phyloP scores from a whole-genome alignment of 768 basidiomycete species.

The Cantharellus anzutake region DNA sequence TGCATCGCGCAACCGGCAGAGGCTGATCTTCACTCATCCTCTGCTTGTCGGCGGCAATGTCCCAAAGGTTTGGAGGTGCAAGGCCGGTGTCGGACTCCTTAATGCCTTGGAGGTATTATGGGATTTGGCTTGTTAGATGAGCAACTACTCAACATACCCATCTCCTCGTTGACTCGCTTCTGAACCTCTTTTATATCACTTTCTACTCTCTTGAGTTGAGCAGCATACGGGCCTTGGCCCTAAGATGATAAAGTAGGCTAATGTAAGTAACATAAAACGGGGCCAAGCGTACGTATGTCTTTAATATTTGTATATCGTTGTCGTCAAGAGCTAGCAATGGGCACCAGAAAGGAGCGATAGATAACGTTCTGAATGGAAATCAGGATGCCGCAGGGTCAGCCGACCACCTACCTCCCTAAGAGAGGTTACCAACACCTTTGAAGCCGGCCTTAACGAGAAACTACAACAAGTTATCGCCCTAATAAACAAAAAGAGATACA shows the following conservation, averaged over 20 bases:
- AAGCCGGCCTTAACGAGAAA: no score
- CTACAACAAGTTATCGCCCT: no score
- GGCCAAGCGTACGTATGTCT: constrained; percentile 60
- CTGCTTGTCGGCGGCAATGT: constrained; percentile 79
- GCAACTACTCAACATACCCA: constrained; percentile 33
- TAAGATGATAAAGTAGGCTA: constrained; percentile 16
- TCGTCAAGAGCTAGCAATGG: constrained; percentile 64
- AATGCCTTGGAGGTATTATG: constrained; percentile 34
- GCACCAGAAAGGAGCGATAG: no score
- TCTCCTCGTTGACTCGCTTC: constrained; percentile 93
- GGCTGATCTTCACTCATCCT: constrained; percentile 75
- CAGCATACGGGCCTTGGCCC: constrained; percentile 97
- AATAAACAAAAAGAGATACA: no score
- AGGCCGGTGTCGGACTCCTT: constrained; percentile 98
- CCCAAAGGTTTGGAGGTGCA: constrained; percentile 94
- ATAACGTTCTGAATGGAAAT: no score
- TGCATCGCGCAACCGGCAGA: constrained; percentile 91
- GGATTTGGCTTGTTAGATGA: background rate
- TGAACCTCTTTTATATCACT: constrained; percentile 88
- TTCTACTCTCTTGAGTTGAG: constrained; percentile 73
- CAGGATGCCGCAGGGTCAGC: no score
- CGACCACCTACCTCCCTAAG: no score
- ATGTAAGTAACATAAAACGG: background rate
- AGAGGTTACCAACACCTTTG: no score
- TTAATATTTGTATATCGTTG: constrained; percentile 95